These are phyloP conservation scores for Monosporascus sp. DNA, from an alignment of 2,329 filamentous ascomycete species.

Conservation along the genomic window DNA sequence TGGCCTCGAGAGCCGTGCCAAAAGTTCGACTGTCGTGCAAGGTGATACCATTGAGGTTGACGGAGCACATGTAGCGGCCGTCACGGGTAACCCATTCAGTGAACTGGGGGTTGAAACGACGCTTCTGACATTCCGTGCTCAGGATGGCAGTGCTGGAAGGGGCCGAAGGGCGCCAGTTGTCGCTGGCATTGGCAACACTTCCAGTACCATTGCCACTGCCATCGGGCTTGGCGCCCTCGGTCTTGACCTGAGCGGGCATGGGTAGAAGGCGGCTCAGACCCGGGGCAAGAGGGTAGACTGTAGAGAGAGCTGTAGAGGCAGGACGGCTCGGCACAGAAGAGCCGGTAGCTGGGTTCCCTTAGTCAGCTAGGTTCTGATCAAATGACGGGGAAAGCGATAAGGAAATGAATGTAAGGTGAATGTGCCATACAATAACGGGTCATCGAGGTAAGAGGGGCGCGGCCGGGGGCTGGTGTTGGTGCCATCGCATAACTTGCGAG, in stretches of 20 bases:
- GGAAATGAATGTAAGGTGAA: too few species aligned
- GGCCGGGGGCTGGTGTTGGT: neutral
- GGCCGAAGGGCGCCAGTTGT: neutral
- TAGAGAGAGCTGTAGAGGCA: too few species aligned
- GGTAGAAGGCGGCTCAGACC: neutral
- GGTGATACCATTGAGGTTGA: constrained; percentile 11
- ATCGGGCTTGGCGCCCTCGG: neutral
- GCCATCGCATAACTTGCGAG: too few species aligned
- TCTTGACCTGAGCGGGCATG: neutral
- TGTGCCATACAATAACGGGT: neutral
- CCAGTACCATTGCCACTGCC: neutral
- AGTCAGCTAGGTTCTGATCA: too few species aligned
- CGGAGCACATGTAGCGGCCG: constrained; percentile 12
- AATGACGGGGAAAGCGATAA: too few species aligned
- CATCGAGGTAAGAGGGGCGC: too few species aligned
- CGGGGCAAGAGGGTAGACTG: constrained; percentile 3
- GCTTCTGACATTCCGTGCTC: constrained; percentile 20
- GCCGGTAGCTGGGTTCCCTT: too few species aligned
- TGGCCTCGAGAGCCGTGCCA: constrained; percentile 12
- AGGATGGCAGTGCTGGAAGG: constrained; percentile 1
- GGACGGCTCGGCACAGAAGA: too few species aligned
- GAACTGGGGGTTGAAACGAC: constrained; percentile 23
- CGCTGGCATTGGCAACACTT: neutral
- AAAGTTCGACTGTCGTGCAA: constrained; percentile 9
- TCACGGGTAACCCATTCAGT: constrained; percentile 7